Base-by-base conservation (phyloP, 23 red algal species). In the Cyanidioschyzon merolae region DNA sequence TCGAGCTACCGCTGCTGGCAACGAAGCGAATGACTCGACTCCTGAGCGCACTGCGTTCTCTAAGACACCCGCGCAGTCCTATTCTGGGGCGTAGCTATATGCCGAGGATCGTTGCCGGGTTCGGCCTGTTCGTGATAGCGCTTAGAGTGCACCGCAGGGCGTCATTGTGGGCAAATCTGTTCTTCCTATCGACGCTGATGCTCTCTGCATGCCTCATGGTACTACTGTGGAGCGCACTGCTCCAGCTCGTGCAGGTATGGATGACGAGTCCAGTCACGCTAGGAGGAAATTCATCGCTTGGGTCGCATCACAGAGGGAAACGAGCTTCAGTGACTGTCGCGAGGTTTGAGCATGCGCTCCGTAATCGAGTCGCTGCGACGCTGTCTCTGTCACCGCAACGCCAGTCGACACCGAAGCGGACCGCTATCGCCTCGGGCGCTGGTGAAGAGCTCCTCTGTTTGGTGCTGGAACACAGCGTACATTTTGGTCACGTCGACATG, bases 391-490 rank as follows among this genome's bases (percentile, higher is more conserved):
- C 63, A 27, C 29, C 63, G 30, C n/a, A 7, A 71, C 12, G 7
- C 7, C 21, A 7, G 7, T 54, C 30, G 12, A 27, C 63, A 35
- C 63, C n/a, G 7, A 27, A 27, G 16, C 16, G 12, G 12, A 32
- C 63, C 12, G 16, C 63, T 7, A 7, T 7, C 7, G 63, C 16
- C 3, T 7, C 3, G 63, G 12, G 29, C 29, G 2, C 63, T 71
- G 63, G n/a, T 17, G 63, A 71, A 71, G 12, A 7, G 32, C 30
- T 35, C 3, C 63, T 71, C 12, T 57, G 12, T 12, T 25, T 35
- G 63, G 29, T 71, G 63, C 32, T 71, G 29, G n/a, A 71, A 35
- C 63, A 71, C 12, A 71, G 63, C 63, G 16, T 71, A 27, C 63
- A 35, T 25, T 35, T 32, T 35, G 16, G 29, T 35, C 63, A 71